A percentile compares a stretch with the other conserved stretches of the same genome.
phyloP scores from a whole-genome alignment of 2,329 filamentous ascomycete species.

The Ascochyta koolunga region DNA sequence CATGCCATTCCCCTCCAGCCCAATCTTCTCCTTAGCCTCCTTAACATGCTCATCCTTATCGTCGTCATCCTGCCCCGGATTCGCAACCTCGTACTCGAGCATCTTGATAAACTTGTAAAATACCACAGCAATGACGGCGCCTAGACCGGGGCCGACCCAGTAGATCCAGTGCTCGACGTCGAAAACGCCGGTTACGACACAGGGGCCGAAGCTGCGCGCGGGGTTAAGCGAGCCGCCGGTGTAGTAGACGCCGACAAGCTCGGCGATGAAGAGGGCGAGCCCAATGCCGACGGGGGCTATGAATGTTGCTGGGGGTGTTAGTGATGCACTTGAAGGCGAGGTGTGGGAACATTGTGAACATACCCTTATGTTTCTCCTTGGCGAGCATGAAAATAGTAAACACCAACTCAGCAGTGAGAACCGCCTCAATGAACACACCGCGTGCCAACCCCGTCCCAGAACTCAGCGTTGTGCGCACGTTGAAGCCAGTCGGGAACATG shows the following conservation, averaged over 20 bases:
- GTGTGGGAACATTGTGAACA: no score
- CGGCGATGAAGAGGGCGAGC: constrained; percentile 69
- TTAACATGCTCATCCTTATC: constrained; percentile 31
- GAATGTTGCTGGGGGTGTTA: constrained; percentile 60
- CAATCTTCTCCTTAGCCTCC: constrained; percentile 23
- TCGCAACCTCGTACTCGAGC: constrained; percentile 46
- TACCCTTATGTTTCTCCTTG: constrained; percentile 69
- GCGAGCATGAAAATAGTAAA: constrained; percentile 64
- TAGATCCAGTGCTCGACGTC: constrained; percentile 57
- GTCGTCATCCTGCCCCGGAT: constrained; percentile 45
- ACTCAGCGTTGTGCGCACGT: constrained; percentile 54
- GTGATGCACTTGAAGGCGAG: no score
- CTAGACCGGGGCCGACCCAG: constrained; percentile 55
- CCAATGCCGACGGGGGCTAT: constrained; percentile 76
- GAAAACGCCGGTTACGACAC: constrained; percentile 50
- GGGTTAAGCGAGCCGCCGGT: constrained; percentile 56
- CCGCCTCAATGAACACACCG: constrained; percentile 53
- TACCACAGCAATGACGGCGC: constrained; percentile 53
- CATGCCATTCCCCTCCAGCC: constrained; percentile 8
- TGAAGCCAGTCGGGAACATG: constrained; percentile 54
- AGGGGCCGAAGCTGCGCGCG: constrained; percentile 54
- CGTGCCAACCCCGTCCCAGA: constrained; percentile 50
- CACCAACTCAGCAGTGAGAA: constrained; percentile 46
- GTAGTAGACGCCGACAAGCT: constrained; percentile 58
- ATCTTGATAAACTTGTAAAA: constrained; percentile 58